Percentiles rank a stretch among this genome's conserved stretches.
Evolutionary conservation across 495 filamentous ascomycete species (phyloP).

Genomic region (Neurospora sp.): DNA sequence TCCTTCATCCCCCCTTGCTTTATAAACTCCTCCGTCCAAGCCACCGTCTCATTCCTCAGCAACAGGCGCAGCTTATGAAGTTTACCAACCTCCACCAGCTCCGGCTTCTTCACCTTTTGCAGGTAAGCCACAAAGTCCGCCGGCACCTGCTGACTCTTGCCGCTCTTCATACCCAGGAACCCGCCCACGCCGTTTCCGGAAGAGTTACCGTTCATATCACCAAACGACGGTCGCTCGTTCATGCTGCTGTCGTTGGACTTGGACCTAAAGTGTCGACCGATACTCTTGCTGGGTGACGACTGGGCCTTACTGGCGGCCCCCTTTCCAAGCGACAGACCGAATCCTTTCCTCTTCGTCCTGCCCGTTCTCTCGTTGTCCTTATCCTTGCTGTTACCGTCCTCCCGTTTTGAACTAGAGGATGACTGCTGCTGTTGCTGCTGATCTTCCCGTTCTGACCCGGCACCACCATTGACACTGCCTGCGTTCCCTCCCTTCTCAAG

Average conservation of each 20-base stretch:
- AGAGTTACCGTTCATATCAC: slow-evolving; percentile 2
- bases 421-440: neutral
- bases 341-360: slow-evolving; percentile 55
- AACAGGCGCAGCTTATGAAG: slow-evolving; percentile 87
- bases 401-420: neutral
- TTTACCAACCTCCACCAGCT: slow-evolving; percentile 81
- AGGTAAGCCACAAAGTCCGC: slow-evolving; percentile 77
- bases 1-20: slow-evolving; percentile 83
- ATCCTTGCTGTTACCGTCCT: slow-evolving; percentile 14
- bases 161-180: slow-evolving; percentile 8
- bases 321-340: slow-evolving; percentile 66
- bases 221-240: slow-evolving; percentile 35
- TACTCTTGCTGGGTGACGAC: slow-evolving; percentile 36
- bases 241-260: slow-evolving; percentile 42
- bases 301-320: slow-evolving; percentile 31
- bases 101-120: slow-evolving; percentile 63
- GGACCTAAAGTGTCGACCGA: slow-evolving; percentile 40
- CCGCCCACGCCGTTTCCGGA: neutral
- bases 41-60: slow-evolving; percentile 85
- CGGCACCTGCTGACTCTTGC: slow-evolving; percentile 47
- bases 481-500: slow-evolving; percentile 4
- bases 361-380: slow-evolving; percentile 12
- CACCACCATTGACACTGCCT: neutral
- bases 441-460: neutral
- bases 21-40: slow-evolving; percentile 90